These are phyloP conservation scores for Syzygium oleosum DNA, from an alignment of 345 rosid species.

Conservation along the genomic window DNA sequence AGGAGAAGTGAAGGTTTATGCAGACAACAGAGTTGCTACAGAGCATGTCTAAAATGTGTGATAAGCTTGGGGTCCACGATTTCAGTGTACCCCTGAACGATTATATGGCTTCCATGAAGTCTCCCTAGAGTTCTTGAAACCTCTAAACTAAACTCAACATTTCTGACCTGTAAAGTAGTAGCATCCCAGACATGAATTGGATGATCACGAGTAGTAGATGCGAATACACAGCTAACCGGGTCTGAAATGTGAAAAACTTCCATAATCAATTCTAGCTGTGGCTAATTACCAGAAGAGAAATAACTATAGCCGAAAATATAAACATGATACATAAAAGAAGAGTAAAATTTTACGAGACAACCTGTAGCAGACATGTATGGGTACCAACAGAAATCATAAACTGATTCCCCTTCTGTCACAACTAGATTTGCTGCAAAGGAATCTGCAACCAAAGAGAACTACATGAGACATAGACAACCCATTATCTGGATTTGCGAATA, in stretches of 20 bases:
- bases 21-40: neutral
- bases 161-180: constrained; percentile 69
- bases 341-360: constrained; percentile 5
- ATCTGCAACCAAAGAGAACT: constrained; percentile 35
- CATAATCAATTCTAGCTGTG: neutral
- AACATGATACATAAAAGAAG: neutral
- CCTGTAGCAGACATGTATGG: constrained; percentile 89
- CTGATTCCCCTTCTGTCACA: constrained; percentile 79
- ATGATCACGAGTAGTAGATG: constrained; percentile 79
- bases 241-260: constrained; percentile 32
- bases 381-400: constrained; percentile 90
- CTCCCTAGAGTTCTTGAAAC: neutral
- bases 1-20: neutral
- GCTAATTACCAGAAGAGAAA: neutral
- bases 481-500: neutral
- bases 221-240: constrained; percentile 76
- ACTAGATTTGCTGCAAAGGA: constrained; percentile 58
- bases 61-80: neutral
- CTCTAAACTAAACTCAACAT: neutral
- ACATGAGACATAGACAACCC: neutral
- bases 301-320: too few species aligned
- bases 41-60: neutral
- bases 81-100: neutral
- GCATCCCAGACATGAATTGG: constrained; percentile 99
- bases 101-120: neutral